A percentile compares a stretch with the other conserved stretches of the same genome.
These are phyloP conservation scores for Aspergillus sp. DNA, from an alignment of 2,329 filamentous ascomycete species.

Conservation along the genomic window DNA sequence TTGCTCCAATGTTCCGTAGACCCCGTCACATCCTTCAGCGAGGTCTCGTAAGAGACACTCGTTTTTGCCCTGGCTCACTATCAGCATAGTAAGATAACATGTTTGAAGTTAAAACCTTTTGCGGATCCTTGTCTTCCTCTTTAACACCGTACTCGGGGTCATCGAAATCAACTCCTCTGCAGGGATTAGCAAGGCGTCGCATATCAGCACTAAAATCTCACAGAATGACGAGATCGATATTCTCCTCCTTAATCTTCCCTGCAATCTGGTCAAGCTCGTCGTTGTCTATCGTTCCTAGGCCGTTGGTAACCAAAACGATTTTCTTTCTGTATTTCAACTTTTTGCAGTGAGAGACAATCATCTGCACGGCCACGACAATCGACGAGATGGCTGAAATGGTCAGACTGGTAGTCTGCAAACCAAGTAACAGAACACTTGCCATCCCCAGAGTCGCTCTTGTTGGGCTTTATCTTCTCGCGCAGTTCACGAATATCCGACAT, in stretches of 20 bases:
- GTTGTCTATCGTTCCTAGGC: constrained; percentile 59
- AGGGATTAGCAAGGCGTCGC: constrained; percentile 14
- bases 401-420: constrained; percentile 7
- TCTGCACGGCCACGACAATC: constrained; percentile 72
- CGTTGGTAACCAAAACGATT: constrained; percentile 81
- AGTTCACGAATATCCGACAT: constrained; percentile 63
- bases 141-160: constrained; percentile 82
- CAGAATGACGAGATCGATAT: constrained; percentile 72
- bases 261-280: constrained; percentile 63
- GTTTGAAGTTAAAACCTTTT: constrained; percentile 47
- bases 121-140: constrained; percentile 69
- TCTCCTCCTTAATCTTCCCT: constrained; percentile 62
- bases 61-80: constrained; percentile 50
- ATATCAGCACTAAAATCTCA: constrained; percentile 37
- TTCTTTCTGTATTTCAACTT: constrained; percentile 71
- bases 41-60: constrained; percentile 59
- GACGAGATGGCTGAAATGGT: constrained; percentile 58
- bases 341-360: constrained; percentile 73
- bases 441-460: constrained; percentile 62
- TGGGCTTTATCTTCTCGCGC: constrained; percentile 55
- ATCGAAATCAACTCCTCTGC: constrained; percentile 84
- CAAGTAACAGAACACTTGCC: constrained; percentile 32
- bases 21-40: constrained; percentile 58
- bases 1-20: constrained; percentile 76
- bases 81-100: background rate